Evolutionary conservation across 2,329 filamentous ascomycete genomes (phyloP), one percentile per base, ranked within the genome.

Genomic region (Monilinia polystroma): DNA sequence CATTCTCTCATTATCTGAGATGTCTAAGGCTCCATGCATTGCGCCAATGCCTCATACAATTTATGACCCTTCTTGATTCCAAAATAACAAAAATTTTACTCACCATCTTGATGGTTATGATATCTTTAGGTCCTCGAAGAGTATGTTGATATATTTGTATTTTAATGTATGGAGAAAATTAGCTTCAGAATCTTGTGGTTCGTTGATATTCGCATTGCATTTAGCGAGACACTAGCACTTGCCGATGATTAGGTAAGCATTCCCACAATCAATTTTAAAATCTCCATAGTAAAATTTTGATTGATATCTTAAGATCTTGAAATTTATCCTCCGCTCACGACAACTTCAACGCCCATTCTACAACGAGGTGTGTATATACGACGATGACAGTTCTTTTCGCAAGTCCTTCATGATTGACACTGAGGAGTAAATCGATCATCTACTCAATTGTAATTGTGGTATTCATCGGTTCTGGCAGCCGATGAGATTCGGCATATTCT

Each of bases 351-450:
- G 64, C 47, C 38, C 32, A 66, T 62, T 66, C 56, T 54, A 66
- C 8, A 66, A 66, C 56, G 73, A 76, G 75, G 75, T 77, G 76
- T 75, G 75, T 75, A 75, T 71, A 63, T 12, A 49, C 59, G 14
- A 69, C 54, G 29, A 56, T 59, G 62, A 67, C 45, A 47, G 2
- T 65, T 57, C 2, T 43, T 32, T 66, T 68, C 54, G 53, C 69
- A 68, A 63, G 66, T 53, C 75, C 75, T 76, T 77, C 75, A 77
- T 77, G 75, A 76, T 70, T 72, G 75, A 73, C 74, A 72, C 41
- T 72, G 73, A 74, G 70, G 82, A 85, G 67, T 83, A 84, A 88
- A 88, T 89, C 86, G 77, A 75, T 62, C 69, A 75, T 75, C 72
- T 74, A 72, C 72, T 75, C 71, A 72, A 73, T 71, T 63, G 58